These are phyloP conservation scores for Apiotrichum domesticum DNA, from an alignment of 1,284 basidiomycete genomes.

Conservation along the genomic window DNA sequence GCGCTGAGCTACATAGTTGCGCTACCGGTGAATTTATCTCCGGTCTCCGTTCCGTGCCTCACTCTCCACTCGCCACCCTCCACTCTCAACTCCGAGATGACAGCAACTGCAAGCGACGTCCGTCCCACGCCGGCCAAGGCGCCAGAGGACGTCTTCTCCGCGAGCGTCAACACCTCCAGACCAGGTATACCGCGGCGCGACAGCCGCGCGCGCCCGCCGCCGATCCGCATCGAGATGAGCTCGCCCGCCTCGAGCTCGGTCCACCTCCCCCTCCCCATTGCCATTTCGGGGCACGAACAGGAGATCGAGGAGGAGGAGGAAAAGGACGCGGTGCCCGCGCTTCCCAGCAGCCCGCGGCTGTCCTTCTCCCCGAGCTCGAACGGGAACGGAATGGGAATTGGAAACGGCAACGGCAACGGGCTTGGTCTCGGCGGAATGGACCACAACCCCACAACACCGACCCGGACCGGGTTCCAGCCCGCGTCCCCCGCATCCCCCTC, in stretches of 20 bases:
- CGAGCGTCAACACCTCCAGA: no score
- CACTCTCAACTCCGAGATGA: no score
- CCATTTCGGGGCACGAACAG: background rate
- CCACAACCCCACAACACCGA: background rate
- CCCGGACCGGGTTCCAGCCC: background rate
- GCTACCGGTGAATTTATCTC: no score
- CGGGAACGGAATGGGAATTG: no score
- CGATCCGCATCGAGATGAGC: background rate
- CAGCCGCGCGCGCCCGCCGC: background rate
- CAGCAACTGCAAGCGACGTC: no score
- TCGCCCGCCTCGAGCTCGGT: background rate
- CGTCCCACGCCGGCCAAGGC: no score
- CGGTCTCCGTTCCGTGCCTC: no score
- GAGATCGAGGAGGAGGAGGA: background rate
- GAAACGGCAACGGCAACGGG: background rate
- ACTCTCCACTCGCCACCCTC: no score
- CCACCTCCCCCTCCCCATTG: background rate
- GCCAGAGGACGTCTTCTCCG: no score
- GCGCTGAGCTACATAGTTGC: no score
- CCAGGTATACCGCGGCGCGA: background rate
- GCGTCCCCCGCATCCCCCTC: background rate
- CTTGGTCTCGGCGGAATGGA: background rate
- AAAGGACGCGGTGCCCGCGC: slow-evolving; percentile 1
- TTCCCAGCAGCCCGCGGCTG: background rate
- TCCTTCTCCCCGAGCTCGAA: background rate